phyloP scores from a whole-genome alignment of 257 asterid genomes.

The Schizonepeta tenuifolia region DNA sequence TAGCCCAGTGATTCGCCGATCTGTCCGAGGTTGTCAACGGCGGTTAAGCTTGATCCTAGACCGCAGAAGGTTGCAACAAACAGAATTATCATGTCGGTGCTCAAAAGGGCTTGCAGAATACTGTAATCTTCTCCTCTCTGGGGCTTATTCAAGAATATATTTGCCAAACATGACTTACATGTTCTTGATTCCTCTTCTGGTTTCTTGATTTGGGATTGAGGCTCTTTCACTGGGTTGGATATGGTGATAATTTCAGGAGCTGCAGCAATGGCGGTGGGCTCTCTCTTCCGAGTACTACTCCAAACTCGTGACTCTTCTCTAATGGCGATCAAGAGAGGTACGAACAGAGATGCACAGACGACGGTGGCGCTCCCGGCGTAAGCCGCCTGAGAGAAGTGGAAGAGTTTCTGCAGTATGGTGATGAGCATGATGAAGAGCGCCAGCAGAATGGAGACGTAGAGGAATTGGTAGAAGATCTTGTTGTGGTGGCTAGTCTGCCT shows the following conservation, averaged over 20 bases:
- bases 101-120: slow-evolving; percentile 67
- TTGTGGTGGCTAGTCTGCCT: slow-evolving; percentile 38
- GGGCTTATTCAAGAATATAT: slow-evolving; percentile 56
- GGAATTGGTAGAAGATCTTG: slow-evolving; percentile 56
- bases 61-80: slow-evolving; percentile 78
- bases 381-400: slow-evolving; percentile 54
- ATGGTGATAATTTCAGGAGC: slow-evolving; percentile 32
- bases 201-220: neutral
- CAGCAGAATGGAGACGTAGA: slow-evolving; percentile 53
- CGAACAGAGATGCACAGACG: slow-evolving; percentile 56
- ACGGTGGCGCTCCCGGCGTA: slow-evolving; percentile 73
- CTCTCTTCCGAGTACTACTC: too few species aligned
- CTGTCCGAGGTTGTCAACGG: slow-evolving; percentile 79
- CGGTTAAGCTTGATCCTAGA: slow-evolving; percentile 73
- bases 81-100: slow-evolving; percentile 61
- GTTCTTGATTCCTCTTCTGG: slow-evolving; percentile 8
- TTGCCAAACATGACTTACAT: slow-evolving; percentile 31
- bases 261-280: neutral
- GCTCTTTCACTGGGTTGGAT: slow-evolving; percentile 14
- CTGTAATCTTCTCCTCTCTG: slow-evolving; percentile 78
- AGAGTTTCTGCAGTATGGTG: slow-evolving; percentile 55
- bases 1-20: slow-evolving; percentile 77
- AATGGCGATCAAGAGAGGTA: slow-evolving; percentile 61
- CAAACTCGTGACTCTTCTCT: slow-evolving; percentile 54
- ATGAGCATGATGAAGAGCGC: slow-evolving; percentile 77